These are phyloP conservation scores for Trichoderma aggressivum DNA, from an alignment of 2,329 filamentous ascomycete species.

Conservation along the genomic window DNA sequence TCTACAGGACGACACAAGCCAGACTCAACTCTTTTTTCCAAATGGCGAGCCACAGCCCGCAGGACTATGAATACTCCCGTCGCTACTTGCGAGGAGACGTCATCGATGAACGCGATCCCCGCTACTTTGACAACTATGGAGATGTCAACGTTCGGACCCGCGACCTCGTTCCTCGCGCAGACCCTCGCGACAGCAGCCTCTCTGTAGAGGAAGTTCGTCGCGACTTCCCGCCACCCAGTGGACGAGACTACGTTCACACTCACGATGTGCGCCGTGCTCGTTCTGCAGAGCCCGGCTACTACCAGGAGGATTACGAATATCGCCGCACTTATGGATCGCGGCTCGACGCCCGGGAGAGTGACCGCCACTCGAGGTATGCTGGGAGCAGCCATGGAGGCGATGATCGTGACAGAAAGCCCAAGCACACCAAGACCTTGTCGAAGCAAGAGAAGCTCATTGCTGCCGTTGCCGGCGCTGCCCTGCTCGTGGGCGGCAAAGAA, in stretches of 20 bases:
- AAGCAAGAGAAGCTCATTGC: constrained; percentile 66
- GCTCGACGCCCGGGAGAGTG: constrained; percentile 37
- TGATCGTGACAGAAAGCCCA: constrained; percentile 42
- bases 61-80: constrained; percentile 47
- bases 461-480: constrained; percentile 60
- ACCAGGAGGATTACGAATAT: constrained; percentile 52
- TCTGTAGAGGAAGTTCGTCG: constrained; percentile 79
- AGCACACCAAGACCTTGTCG: constrained; percentile 37
- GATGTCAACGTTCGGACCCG: constrained; percentile 42
- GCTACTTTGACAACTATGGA: constrained; percentile 47
- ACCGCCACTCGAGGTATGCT: constrained; percentile 40
- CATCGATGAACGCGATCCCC: constrained; percentile 49
- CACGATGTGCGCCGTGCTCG: constrained; percentile 57
- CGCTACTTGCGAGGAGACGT: constrained; percentile 55
- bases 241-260: constrained; percentile 39
- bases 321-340: constrained; percentile 49
- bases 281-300: constrained; percentile 59
- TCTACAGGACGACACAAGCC: neutral
- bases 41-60: constrained; percentile 52
- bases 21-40: neutral
- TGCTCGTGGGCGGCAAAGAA: constrained; percentile 65
- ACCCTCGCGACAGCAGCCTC: constrained; percentile 63
- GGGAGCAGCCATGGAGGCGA: constrained; percentile 55
- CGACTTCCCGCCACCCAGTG: constrained; percentile 72
- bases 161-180: constrained; percentile 52